Conservation (phyloP, 257 asterid genomes). For the Jacaranda copaia region DNA sequence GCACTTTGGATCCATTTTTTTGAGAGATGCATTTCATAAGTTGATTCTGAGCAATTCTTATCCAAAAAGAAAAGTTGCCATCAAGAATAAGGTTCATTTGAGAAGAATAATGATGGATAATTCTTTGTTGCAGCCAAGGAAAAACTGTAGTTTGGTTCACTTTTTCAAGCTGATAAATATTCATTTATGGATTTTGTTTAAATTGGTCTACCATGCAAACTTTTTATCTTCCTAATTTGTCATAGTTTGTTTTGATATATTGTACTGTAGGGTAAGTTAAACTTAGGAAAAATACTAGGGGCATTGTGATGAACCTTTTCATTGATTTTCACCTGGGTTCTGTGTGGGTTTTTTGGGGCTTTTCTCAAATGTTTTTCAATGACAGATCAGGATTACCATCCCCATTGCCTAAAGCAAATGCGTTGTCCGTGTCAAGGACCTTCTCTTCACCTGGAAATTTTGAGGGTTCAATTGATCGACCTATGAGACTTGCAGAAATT, state of each 20-base stretch:
- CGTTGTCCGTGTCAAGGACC: conserved; percentile 77
- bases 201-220: conserved; percentile 11
- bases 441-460: conserved; percentile 88
- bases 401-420: conserved; percentile 52
- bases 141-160: conserved; percentile 16
- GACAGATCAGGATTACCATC: conserved; percentile 76
- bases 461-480: conserved; percentile 81
- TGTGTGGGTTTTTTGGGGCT: conserved; percentile 30
- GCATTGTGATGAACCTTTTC: neutral
- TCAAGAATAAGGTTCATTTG: neutral
- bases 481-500: conserved; percentile 97
- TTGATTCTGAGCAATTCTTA: neutral
- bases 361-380: conserved; percentile 49
- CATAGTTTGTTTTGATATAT: conserved; percentile 9
- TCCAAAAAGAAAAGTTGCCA: neutral
- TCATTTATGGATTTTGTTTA: conserved; percentile 1
- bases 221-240: neutral
- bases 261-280: conserved; percentile 14
- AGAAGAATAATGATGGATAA: conserved; percentile 5
- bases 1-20: conserved; percentile 14
- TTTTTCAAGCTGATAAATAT: neutral
- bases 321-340: conserved; percentile 20
- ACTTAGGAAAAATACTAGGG: conserved; percentile 15
- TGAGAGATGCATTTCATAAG: neutral
- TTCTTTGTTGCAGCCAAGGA: conserved; percentile 10